Evolutionary conservation across 2,329 filamentous ascomycete species (phyloP).

Genomic region (Ambrosiella xylebori): DNA sequence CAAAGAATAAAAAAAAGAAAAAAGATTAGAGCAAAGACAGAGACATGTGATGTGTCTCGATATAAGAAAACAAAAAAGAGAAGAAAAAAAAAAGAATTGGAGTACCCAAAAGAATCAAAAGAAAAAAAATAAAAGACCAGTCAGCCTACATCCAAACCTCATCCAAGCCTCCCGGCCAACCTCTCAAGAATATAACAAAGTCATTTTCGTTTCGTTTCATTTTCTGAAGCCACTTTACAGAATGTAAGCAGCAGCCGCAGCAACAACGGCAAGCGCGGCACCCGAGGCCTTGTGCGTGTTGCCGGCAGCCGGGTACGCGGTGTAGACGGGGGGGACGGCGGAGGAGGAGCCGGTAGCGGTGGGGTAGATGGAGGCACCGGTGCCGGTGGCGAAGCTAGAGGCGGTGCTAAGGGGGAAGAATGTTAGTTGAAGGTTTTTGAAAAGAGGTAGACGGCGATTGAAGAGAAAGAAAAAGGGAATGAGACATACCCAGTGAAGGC

Average conservation of each 20-base stretch:
- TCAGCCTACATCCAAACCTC: not conserved
- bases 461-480: not conserved
- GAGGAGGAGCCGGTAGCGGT: conserved; percentile 1
- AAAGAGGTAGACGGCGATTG: not conserved
- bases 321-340: conserved; percentile 10
- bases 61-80: no score
- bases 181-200: not conserved
- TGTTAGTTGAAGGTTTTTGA: not conserved
- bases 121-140: not conserved
- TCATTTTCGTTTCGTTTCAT: not conserved
- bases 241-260: conserved; percentile 10
- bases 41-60: no score
- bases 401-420: not conserved
- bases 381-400: not conserved
- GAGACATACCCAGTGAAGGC: conserved; percentile 11
- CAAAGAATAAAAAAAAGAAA: not conserved
- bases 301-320: conserved; percentile 11
- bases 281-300: conserved; percentile 8
- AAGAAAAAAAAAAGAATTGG: not conserved
- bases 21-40: no score
- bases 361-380: not conserved
- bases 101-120: not conserved
- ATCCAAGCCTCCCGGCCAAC: not conserved
- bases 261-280: conserved; percentile 10
- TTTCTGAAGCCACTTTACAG: not conserved